Evolutionary conservation across 345 rosid genomes (phyloP).

Genomic region (Murraya paniculata): DNA sequence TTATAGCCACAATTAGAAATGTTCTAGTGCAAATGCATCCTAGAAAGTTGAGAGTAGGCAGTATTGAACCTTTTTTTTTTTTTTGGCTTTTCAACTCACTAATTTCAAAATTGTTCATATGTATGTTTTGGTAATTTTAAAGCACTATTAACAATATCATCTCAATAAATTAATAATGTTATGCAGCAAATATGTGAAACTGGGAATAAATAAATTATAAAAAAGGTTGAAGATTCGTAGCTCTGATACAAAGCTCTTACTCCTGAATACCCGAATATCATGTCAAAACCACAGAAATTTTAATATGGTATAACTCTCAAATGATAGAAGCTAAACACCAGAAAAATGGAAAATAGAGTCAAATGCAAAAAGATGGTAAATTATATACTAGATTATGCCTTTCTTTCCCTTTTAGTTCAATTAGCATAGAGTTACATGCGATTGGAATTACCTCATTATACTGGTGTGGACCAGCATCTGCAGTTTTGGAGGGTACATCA

Average conservation of each 20-base stretch:
- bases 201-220: not conserved
- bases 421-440: not conserved
- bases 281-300: not conserved
- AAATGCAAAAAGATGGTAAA: not conserved
- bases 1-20: not conserved
- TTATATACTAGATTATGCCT: not conserved
- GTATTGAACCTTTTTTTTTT: not conserved
- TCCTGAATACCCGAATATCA: not conserved
- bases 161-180: not conserved
- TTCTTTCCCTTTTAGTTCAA: not conserved
- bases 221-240: not conserved
- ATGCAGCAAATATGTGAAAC: not conserved
- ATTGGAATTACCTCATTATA: slow-evolving; percentile 29
- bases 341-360: not conserved
- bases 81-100: not conserved
- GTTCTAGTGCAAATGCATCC: not conserved
- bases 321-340: not conserved
- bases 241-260: not conserved
- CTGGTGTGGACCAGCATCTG: slow-evolving; percentile 29
- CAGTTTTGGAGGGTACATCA: slow-evolving; percentile 27
- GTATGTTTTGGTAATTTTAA: not conserved
- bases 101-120: not conserved
- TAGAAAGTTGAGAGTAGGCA: not conserved
- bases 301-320: not conserved
- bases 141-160: not conserved